Conservation (phyloP, 75 land plant genomes). For the Isoetes taiwanensis region DNA sequence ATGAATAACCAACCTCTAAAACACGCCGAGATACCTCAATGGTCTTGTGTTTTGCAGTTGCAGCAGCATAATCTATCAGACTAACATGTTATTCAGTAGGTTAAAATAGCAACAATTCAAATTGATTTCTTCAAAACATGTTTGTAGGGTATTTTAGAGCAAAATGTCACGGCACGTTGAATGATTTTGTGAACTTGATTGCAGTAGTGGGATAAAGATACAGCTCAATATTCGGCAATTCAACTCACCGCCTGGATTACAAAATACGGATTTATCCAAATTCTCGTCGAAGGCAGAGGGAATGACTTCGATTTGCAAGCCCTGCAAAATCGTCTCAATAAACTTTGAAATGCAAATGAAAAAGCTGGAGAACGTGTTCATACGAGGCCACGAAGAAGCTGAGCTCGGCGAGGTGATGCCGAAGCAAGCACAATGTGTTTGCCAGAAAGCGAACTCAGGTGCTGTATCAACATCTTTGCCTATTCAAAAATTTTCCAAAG, state of each 20-base stretch:
- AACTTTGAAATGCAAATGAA: too few species aligned
- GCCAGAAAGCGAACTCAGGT: too few species aligned
- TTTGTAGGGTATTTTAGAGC: not conserved
- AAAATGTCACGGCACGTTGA: not conserved
- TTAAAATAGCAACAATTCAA: not conserved
- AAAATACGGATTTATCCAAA: slow-evolving; percentile 23
- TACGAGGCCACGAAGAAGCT: too few species aligned
- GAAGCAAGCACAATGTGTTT: too few species aligned
- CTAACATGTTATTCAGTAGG: too few species aligned
- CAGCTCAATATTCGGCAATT: not conserved
- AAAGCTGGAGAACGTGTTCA: too few species aligned
- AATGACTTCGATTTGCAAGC: slow-evolving; percentile 28
- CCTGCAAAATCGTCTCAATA: slow-evolving; percentile 17
- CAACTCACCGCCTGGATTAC: slow-evolving; percentile 27
- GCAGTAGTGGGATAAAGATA: not conserved
- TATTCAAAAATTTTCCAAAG: too few species aligned
- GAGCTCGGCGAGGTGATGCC: too few species aligned
- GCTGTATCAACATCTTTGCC: too few species aligned
- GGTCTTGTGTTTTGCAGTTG: slow-evolving; percentile 31
- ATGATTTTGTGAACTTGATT: not conserved
- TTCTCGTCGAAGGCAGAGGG: slow-evolving; percentile 39
- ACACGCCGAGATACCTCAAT: slow-evolving; percentile 24
- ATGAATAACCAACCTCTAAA: slow-evolving; percentile 11
- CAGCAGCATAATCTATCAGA: slow-evolving; percentile 34
- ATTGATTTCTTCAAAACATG: not conserved